Evolutionary conservation across 306 rosid genomes (phyloP).

Genomic region (Begonia fuchsioides): DNA sequence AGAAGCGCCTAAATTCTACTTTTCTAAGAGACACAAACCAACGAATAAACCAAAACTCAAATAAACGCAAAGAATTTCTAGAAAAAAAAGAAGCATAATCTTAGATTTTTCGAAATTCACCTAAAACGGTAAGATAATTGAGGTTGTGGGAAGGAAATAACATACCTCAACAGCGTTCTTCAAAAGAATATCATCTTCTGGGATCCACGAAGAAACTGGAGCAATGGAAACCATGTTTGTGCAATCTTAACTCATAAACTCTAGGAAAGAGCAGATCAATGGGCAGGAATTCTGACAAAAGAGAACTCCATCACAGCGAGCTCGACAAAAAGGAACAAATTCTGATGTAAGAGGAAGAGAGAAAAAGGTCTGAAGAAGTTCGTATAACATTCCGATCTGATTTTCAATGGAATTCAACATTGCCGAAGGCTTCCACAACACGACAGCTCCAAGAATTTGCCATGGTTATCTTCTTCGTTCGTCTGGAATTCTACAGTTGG

Average conservation of each 20-base stretch:
- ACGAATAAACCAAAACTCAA: background rate
- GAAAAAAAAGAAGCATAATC: background rate
- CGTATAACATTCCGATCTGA: too few relatives aligned
- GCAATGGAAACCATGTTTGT: slow-evolving; percentile 14
- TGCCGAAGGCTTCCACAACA: slow-evolving; percentile 25
- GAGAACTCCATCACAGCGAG: background rate
- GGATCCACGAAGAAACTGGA: slow-evolving; percentile 34
- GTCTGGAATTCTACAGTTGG: too few relatives aligned
- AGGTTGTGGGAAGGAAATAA: slow-evolving; percentile 1
- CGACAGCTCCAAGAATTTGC: slow-evolving; percentile 10
- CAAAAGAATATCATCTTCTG: slow-evolving; percentile 64
- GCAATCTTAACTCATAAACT: slow-evolving; percentile 8
- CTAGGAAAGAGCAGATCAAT: background rate
- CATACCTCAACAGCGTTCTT: slow-evolving; percentile 71
- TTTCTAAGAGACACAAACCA: too few relatives aligned
- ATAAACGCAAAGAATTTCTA: background rate
- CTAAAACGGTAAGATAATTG: background rate
- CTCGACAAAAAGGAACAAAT: too few relatives aligned
- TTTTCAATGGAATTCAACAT: slow-evolving; percentile 4
- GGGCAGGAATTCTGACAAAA: background rate
- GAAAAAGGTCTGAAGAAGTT: too few relatives aligned
- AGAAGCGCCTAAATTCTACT: background rate
- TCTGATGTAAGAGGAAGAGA: too few relatives aligned
- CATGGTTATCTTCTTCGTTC: background rate
- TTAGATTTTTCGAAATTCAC: background rate